Evolutionary conservation across 352 stramenopile genomes (phyloP), one percentile per base, ranked within the genome.

Genomic region (Globisporangium cylindrosporum): DNA sequence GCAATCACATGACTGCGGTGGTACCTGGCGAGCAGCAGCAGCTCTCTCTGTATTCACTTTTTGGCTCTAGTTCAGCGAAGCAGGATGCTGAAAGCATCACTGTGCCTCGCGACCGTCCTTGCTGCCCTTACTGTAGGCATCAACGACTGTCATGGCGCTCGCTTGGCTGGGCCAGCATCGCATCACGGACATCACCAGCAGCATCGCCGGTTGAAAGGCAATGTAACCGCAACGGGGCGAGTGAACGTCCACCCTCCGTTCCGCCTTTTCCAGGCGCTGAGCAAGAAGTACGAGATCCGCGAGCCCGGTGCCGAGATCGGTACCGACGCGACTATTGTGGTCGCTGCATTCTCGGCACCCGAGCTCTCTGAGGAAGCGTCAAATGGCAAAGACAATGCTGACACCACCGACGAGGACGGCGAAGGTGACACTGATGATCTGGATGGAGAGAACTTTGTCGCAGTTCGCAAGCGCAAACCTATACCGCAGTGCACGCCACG

Each of bases 181-280:
- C 9, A 46, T 46, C 38, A 46, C 38, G 38, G 12, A 4, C 38
- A n/a, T 14, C 56, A 8, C 24, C 20, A 32, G 3, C 20, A 48
- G 20, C 32, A 20, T 48, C 32, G 10, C 20, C 56, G 32, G 6
- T 10, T 64, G 24, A 51, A 55, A 46, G 43, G 18, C n/a, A 48
- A 24, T 15, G 34, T n/a, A n/a, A 32, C 46, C 1, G 34, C 46
- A 22, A 48, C 10, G 4, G 43, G 25, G 12, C 5, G 20, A 24
- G 48, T 66, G 41, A 22, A 48, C 12, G 46, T 34, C 8, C 61
- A 48, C 32, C 43, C 41, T 27, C 61, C 61, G 20, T 59, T 66
- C 22, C 61, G 43, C 4, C 43, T 66, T 9, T 41, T 66, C 25
- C 32, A 59, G 61, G 32, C 22, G 12, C 61, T 59, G 20, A 66